Evolutionary conservation across 202 grass and related monocot genomes (phyloP).

Genomic region (Saccharum hybrid): DNA sequence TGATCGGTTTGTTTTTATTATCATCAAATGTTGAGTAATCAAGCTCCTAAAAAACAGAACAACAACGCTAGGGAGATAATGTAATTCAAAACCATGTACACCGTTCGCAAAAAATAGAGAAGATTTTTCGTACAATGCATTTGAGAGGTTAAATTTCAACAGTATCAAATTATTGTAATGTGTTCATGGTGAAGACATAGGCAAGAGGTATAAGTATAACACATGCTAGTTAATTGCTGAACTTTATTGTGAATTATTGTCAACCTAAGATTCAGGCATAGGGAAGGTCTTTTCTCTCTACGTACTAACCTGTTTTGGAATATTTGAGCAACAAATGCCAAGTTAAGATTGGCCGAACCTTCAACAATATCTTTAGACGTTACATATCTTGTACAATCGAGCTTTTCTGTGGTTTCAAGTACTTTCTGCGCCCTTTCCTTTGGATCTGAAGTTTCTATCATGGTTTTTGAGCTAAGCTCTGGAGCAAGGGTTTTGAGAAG

Average conservation of each 20-base stretch:
- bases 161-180: not conserved
- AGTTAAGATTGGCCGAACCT: slow-evolving; percentile 78
- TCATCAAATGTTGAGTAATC: slow-evolving; percentile 48
- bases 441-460: slow-evolving; percentile 69
- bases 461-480: slow-evolving; percentile 55
- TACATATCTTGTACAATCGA: slow-evolving; percentile 74
- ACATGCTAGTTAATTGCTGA: not conserved
- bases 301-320: slow-evolving; percentile 71
- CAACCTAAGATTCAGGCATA: slow-evolving; percentile 12
- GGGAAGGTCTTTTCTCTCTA: not conserved
- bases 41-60: not conserved
- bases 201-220: not conserved
- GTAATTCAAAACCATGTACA: not conserved
- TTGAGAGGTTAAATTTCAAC: slow-evolving; percentile 28
- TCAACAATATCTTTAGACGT: slow-evolving; percentile 74
- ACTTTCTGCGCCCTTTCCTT: slow-evolving; percentile 70
- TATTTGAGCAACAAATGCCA: slow-evolving; percentile 87
- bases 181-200: slow-evolving; percentile 1
- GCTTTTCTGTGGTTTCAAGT: slow-evolving; percentile 71
- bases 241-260: not conserved
- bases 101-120: not conserved
- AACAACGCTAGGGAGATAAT: not conserved
- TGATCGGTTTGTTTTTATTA: slow-evolving; percentile 35
- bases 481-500: slow-evolving; percentile 77
- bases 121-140: not conserved